Evolutionary conservation across 2,329 filamentous ascomycete genomes (phyloP).

Genomic region (Zopfia rhizophila): DNA sequence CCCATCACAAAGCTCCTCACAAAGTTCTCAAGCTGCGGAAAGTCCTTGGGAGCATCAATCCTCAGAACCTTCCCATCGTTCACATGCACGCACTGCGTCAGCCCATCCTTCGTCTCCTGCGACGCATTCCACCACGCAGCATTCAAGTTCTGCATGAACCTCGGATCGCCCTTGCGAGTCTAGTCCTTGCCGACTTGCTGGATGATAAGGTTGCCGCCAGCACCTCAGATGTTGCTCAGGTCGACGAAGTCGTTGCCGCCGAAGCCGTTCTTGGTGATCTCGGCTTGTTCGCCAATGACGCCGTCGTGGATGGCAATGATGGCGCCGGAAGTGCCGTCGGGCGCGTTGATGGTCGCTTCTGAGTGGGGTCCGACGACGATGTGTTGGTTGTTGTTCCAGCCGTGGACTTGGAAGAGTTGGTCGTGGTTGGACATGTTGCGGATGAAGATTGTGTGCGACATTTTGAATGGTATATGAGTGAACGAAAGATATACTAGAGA

Average conservation of each 20-base stretch:
- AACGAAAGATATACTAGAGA: too few relatives aligned
- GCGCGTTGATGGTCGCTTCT: slow-evolving; percentile 28
- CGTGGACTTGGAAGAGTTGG: slow-evolving; percentile 52
- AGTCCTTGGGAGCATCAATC: slow-evolving; percentile 50
- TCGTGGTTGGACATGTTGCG: slow-evolving; percentile 49
- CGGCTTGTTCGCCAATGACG: slow-evolving; percentile 53
- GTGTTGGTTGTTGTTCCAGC: slow-evolving; percentile 50
- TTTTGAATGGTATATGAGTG: background rate
- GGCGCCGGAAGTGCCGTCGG: slow-evolving; percentile 50
- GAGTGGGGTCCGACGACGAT: slow-evolving; percentile 40
- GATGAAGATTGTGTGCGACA: slow-evolving; percentile 36
- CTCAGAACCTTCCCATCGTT: slow-evolving; percentile 10
- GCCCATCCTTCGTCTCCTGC: slow-evolving; percentile 43
- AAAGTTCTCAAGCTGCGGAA: slow-evolving; percentile 48
- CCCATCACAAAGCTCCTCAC: slow-evolving; percentile 51
- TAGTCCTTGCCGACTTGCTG: slow-evolving; percentile 48
- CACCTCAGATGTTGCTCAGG: slow-evolving; percentile 50
- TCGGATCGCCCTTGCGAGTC: slow-evolving; percentile 52
- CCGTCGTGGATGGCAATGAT: slow-evolving; percentile 54
- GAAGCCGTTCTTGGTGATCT: slow-evolving; percentile 53
- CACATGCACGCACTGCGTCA: slow-evolving; percentile 45
- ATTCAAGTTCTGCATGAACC: slow-evolving; percentile 54
- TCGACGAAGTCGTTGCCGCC: slow-evolving; percentile 48
- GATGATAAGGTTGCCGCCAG: slow-evolving; percentile 54
- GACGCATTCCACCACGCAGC: slow-evolving; percentile 45